Evolutionary conservation across 306 rosid species (phyloP), one percentile per base, ranked within the genome.

Genomic region (Datisca glomerata): DNA sequence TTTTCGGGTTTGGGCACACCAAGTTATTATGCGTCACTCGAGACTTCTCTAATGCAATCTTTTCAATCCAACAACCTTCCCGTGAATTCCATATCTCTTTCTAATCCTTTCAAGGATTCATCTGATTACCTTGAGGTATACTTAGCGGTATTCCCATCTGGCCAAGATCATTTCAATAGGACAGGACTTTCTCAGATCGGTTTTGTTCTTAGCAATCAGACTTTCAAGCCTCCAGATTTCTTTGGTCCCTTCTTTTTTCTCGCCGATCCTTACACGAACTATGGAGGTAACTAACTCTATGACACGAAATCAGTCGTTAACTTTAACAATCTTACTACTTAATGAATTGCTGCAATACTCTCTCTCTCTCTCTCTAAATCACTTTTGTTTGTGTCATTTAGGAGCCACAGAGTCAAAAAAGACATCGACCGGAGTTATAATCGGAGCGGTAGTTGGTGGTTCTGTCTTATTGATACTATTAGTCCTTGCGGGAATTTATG

Each of bases 371-470:
- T 8, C n/a, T 31, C 36, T 31, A 14, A 31, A 31, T 36, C 5
- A 4, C 42, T 35, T 15, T 36, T 36, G 17, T 36, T 36, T 35
- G 4, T 34, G 13, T 22, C 20, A 24, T 16, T 39, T 19, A 17
- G 8, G 43, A 15, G 43, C 12, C 55, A 18, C 41, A 12, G 22
- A 45, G 50, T 41, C 16, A 35, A n/a, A 39, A 63, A 18, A 38
- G 12, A 47, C 24, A 37, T 3, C 10, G 32, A 38, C 21, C 9
- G 72, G 60, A 13, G 24, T 78, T 40, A 68, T 72, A 52, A 63
- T 76, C 49, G 93, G 96, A 50, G 89, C 71, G 46, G 65, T 64
- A 23, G 72, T 14, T 21, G 93, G 91, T 34, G 82, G 91, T 57
- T 17, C 62, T 12, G 56, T 65, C 50, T 61, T 81, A 31, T 17